A percentile compares a stretch with the other conserved stretches of the same genome.
phyloP scores from a whole-genome alignment of 2,329 filamentous ascomycete species.

The Clarireedia hainanense region DNA sequence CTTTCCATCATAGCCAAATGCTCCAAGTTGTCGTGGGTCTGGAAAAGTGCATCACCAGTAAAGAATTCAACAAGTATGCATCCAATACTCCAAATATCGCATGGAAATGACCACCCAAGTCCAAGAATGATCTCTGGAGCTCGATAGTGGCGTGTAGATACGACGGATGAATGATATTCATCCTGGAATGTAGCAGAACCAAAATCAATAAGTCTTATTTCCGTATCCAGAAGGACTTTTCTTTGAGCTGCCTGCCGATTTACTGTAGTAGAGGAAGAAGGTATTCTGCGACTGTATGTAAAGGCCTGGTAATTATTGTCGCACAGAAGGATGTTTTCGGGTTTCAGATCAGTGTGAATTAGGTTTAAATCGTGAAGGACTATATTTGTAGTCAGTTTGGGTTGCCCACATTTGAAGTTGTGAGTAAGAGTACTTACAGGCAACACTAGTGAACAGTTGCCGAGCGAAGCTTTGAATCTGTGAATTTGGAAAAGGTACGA shows the following conservation, averaged over 20 bases:
- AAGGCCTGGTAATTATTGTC: slow-evolving; percentile 61
- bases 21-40: slow-evolving; percentile 65
- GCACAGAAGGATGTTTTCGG: slow-evolving; percentile 62
- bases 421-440: slow-evolving; percentile 58
- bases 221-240: slow-evolving; percentile 57
- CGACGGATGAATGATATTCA: slow-evolving; percentile 65
- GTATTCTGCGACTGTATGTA: slow-evolving; percentile 62
- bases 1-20: slow-evolving; percentile 72
- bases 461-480: slow-evolving; percentile 97
- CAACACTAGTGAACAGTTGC: slow-evolving; percentile 95
- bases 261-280: slow-evolving; percentile 54
- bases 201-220: slow-evolving; percentile 65
- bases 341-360: slow-evolving; percentile 80
- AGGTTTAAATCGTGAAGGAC: slow-evolving; percentile 95
- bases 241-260: slow-evolving; percentile 55
- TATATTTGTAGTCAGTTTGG: slow-evolving; percentile 31
- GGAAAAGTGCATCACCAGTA: slow-evolving; percentile 63
- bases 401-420: not conserved
- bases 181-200: slow-evolving; percentile 66
- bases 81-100: slow-evolving; percentile 68
- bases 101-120: slow-evolving; percentile 63
- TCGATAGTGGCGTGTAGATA: slow-evolving; percentile 62
- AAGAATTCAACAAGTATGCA: slow-evolving; percentile 68
- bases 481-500: slow-evolving; percentile 95
- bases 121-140: slow-evolving; percentile 65